phyloP scores from a whole-genome alignment of 768 basidiomycete genomes.

The Chlorophyllum brunneum region DNA sequence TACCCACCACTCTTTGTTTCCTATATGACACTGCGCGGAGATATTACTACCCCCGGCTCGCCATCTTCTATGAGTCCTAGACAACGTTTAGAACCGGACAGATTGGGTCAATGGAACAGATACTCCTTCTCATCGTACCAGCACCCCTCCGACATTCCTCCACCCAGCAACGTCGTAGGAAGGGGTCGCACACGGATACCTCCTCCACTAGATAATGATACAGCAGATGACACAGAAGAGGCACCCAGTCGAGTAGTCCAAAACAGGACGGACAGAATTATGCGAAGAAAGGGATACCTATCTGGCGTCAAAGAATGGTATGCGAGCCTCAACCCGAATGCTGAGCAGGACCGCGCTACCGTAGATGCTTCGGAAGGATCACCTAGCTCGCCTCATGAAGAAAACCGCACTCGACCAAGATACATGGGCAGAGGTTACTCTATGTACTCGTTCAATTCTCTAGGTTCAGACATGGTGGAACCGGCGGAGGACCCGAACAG shows the following conservation, averaged over 20 bases:
- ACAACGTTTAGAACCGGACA: constrained; percentile 2
- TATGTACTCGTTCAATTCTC: constrained; percentile 35
- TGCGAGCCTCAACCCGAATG: background rate
- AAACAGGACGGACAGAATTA: constrained; percentile 3
- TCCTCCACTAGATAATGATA: background rate
- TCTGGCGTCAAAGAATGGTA: constrained; percentile 10
- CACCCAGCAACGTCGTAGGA: constrained; percentile 43
- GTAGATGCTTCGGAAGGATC: constrained; percentile 10
- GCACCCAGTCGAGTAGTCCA: background rate
- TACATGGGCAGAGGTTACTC: constrained; percentile 37
- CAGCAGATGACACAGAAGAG: background rate
- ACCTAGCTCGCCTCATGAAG: constrained; percentile 19
- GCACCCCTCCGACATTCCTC: constrained; percentile 58
- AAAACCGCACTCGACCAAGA: constrained; percentile 13
- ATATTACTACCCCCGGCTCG: background rate
- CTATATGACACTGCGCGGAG: no score
- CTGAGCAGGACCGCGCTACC: background rate
- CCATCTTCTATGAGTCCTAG: background rate
- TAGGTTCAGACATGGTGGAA: constrained; percentile 54
- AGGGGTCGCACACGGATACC: constrained; percentile 1
- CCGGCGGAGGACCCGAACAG: constrained; percentile 60
- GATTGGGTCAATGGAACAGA: constrained; percentile 26
- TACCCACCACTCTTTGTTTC: no score
- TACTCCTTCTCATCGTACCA: constrained; percentile 53
- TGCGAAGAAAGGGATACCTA: constrained; percentile 2